Evolutionary conservation across 202 grass and related monocot genomes (phyloP).

Genomic region (Panicum virgatum): DNA sequence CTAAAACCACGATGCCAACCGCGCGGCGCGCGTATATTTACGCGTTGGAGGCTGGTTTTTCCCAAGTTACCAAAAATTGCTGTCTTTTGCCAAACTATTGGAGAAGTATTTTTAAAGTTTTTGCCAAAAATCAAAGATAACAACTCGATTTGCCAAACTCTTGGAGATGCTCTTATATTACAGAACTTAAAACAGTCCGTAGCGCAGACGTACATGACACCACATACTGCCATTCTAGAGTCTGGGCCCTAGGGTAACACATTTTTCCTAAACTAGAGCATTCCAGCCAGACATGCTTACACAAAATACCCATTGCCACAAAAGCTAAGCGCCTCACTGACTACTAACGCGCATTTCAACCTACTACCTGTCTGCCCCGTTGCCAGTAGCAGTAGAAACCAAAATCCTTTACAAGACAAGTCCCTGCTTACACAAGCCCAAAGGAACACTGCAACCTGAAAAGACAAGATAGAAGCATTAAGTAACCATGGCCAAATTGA

Average conservation of each 20-base stretch:
- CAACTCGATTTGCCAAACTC: no score
- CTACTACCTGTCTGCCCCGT: neutral
- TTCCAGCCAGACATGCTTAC: neutral
- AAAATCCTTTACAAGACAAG: slow-evolving; percentile 16
- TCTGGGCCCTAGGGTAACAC: neutral
- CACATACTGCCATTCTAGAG: neutral
- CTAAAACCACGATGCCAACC: no score
- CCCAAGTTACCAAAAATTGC: no score
- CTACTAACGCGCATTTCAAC: neutral
- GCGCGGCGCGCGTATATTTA: no score
- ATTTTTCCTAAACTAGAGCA: neutral
- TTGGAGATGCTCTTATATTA: neutral
- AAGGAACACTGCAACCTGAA: slow-evolving; percentile 31
- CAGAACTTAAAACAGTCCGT: neutral
- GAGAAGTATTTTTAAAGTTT: neutral
- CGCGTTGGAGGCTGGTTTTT: no score
- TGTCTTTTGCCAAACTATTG: no score
- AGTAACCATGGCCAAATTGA: neutral
- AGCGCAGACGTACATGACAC: neutral
- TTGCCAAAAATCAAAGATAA: no score
- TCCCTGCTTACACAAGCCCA: neutral
- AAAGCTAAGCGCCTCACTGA: neutral
- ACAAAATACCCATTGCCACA: neutral
- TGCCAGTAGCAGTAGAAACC: neutral
- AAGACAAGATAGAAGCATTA: neutral